Conservation (phyloP, 345 rosid species). For the Viola odorata region DNA sequence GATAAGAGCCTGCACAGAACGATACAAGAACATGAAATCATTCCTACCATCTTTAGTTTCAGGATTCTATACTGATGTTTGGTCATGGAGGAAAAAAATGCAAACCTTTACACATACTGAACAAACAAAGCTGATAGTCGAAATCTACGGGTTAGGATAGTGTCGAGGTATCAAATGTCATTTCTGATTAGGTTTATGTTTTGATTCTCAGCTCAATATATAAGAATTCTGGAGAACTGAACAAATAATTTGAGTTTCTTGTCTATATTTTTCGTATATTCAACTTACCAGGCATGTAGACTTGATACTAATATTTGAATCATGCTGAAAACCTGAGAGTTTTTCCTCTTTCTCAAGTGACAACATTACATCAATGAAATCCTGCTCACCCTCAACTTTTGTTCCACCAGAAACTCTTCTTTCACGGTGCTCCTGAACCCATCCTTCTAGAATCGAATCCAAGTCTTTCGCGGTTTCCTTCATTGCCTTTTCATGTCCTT, state of each 20-base stretch:
- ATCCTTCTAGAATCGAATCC: slow-evolving; percentile 19
- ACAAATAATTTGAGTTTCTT: no score
- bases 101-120: no score
- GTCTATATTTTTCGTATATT: no score
- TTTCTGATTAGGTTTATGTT: no score
- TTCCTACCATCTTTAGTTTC: no score
- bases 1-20: slow-evolving; percentile 37
- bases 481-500: slow-evolving; percentile 27
- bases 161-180: no score
- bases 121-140: no score
- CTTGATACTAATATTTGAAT: slow-evolving; percentile 44
- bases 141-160: no score
- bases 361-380: slow-evolving; percentile 56
- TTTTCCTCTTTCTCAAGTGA: slow-evolving; percentile 35
- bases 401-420: slow-evolving; percentile 2
- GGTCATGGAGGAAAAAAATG: no score
- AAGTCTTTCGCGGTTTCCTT: slow-evolving; percentile 17
- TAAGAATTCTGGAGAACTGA: no score
- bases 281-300: slow-evolving; percentile 61
- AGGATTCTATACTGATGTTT: no score
- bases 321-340: slow-evolving; percentile 32
- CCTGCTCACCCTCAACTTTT: slow-evolving; percentile 8
- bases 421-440: slow-evolving; percentile 40
- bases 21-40: background rate
- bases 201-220: no score